Percentiles rank a stretch among this genome's conserved stretches.
Conservation (phyloP, 345 rosid species). For the Acer saccharum region DNA sequence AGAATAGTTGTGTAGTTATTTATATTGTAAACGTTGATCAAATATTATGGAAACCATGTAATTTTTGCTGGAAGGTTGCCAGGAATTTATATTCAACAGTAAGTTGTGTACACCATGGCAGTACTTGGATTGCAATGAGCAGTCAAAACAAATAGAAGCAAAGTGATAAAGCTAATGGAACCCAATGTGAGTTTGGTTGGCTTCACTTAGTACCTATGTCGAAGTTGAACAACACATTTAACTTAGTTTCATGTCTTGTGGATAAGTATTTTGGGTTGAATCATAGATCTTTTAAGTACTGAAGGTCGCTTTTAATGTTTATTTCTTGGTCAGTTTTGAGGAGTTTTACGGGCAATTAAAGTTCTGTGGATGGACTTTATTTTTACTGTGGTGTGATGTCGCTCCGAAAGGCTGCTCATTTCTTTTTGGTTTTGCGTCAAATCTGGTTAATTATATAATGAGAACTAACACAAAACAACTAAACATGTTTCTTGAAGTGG, state of each 20-base stretch:
- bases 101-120: neutral
- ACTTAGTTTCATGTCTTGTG: neutral
- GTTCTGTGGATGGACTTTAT: no score
- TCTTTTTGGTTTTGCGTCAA: no score
- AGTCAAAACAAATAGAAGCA: neutral
- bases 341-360: no score
- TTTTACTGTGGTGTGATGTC: no score
- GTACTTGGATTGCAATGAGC: neutral
- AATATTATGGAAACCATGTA: neutral
- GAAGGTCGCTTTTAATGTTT: no score
- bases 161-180: neutral
- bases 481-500: neutral
- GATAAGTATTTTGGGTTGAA: neutral
- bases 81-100: neutral
- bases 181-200: neutral
- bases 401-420: no score
- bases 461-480: no score
- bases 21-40: constrained; percentile 4
- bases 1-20: neutral
- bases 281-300: neutral
- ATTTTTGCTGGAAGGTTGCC: neutral
- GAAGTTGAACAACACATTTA: neutral
- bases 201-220: neutral
- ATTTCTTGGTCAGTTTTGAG: neutral
- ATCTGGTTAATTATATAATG: no score